Percentiles rank a stretch among this genome's conserved stretches.
phyloP scores from a whole-genome alignment of 2,329 filamentous ascomycete genomes.

The Trichoderma harzianum region DNA sequence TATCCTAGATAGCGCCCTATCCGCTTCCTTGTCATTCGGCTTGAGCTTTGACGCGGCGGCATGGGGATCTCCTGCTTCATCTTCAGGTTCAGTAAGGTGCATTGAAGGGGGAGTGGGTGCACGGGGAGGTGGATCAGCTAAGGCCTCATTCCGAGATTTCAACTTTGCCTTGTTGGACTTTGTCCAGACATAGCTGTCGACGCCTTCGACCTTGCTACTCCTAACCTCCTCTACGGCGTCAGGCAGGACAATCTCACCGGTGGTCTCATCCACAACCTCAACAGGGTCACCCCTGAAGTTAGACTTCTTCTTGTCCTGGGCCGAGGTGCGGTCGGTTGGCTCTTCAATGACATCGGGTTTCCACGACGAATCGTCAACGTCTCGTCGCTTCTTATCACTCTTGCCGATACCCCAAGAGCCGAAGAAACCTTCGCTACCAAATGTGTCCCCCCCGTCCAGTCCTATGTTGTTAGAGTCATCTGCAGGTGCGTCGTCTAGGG shows the following conservation, averaged over 20 bases:
- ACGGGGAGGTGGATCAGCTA: constrained; percentile 44
- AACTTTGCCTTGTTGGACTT: constrained; percentile 44
- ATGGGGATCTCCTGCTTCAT: constrained; percentile 35
- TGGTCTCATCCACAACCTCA: constrained; percentile 45
- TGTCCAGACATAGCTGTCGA: constrained; percentile 42
- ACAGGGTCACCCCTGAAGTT: constrained; percentile 49
- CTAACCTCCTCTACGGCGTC: constrained; percentile 44
- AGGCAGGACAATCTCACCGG: constrained; percentile 46
- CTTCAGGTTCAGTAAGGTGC: constrained; percentile 41
- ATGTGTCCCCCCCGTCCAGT: constrained; percentile 31
- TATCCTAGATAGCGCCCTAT: constrained; percentile 36
- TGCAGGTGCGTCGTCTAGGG: constrained; percentile 25
- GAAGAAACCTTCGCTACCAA: constrained; percentile 51
- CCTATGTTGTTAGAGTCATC: constrained; percentile 28
- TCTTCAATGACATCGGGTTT: constrained; percentile 44
- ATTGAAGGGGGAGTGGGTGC: constrained; percentile 47
- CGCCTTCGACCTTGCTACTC: constrained; percentile 42
- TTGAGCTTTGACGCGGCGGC: constrained; percentile 39
- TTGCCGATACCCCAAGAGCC: constrained; percentile 55
- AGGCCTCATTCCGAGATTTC: constrained; percentile 38
- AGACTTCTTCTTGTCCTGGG: constrained; percentile 42
- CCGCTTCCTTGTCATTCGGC: constrained; percentile 32
- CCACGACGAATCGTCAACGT: constrained; percentile 29
- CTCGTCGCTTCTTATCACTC: constrained; percentile 44
- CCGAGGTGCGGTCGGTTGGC: constrained; percentile 41